A percentile compares a stretch with the other conserved stretches of the same genome.
Evolutionary conservation across 169 alveolate genomes (phyloP).

Genomic region (Plasmodium sp.): DNA sequence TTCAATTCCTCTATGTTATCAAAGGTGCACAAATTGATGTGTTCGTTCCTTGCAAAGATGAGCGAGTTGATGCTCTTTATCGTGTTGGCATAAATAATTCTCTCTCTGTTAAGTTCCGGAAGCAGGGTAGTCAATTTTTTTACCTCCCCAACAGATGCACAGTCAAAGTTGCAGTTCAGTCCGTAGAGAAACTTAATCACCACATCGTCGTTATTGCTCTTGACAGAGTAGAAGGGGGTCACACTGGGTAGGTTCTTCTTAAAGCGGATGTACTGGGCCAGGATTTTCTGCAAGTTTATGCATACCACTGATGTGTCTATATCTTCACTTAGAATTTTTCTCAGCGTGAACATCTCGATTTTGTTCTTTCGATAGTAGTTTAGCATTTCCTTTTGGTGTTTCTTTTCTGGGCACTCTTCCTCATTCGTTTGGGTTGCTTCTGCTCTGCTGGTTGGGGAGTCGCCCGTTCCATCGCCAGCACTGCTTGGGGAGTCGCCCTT

Average conservation of each 20-base stretch:
- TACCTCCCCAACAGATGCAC: slow-evolving; percentile 69
- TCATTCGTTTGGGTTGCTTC: not conserved
- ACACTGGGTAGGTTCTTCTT: slow-evolving; percentile 58
- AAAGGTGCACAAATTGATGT: slow-evolving; percentile 66
- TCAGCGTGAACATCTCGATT: slow-evolving; percentile 11
- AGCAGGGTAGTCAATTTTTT: not conserved
- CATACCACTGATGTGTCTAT: slow-evolving; percentile 64
- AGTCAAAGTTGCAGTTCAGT: slow-evolving; percentile 64
- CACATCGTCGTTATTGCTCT: slow-evolving; percentile 54
- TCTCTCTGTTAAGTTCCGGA: slow-evolving; percentile 12
- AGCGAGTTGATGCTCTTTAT: slow-evolving; percentile 46
- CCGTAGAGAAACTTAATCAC: slow-evolving; percentile 59
- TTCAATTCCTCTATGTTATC: slow-evolving; percentile 67
- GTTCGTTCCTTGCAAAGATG: slow-evolving; percentile 40
- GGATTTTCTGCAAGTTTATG: slow-evolving; percentile 36
- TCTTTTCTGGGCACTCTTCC: not conserved
- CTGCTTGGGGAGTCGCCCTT: not conserved
- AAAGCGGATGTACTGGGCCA: slow-evolving; percentile 59
- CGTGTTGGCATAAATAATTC: slow-evolving; percentile 70
- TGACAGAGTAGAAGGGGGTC: slow-evolving; percentile 62
- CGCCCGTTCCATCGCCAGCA: not conserved
- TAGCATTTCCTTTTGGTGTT: slow-evolving; percentile 18
- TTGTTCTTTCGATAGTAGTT: slow-evolving; percentile 16
- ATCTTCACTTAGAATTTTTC: slow-evolving; percentile 24
- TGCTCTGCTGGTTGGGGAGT: not conserved